Evolutionary conservation across 148 eudicot species (phyloP), one percentile per base, ranked within the genome.

Genomic region (Fagopyrum tataricum): DNA sequence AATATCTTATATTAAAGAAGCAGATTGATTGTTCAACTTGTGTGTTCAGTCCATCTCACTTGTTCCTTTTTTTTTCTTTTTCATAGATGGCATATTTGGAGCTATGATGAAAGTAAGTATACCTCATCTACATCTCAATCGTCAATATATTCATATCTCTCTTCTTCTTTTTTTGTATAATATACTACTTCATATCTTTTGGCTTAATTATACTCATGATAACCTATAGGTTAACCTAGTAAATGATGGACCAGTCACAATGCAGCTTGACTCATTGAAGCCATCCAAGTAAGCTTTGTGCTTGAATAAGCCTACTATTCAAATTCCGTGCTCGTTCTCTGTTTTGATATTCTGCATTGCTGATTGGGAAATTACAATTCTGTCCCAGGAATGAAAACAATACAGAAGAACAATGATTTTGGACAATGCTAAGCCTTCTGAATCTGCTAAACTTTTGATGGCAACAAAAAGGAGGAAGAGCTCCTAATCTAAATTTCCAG

Each of bases 221-320:
- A 42, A 43, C 47, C 51, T 46, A 70, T 61, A 94, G 98, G 98
- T 95, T 70, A 88, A 86, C 78, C 80, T 95, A 87, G 87, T 95
- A 17, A 91, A 91, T 67, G 98, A 95, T 76, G 98, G 98, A 73
- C 98, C 98, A 40, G 97, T 95, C 17, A 95, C 97, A 37, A 79
- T 95, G 91, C 97, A 91, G 76, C 92, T 95, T 7, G 98, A 95
- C 77, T 94, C 98, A 13, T 76, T 88, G 6, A 95, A 85, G 81
- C 74, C 86, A 53, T 87, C 88, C 67, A 91, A 79, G 89, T 90
- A 80, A 80, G 81, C 67, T 44, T 39, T 51, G 66, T 52, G 31
- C 14, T 62, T 62, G 42, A n/a, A 26, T 9, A 15, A 24, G 26
- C 15, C 17, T 23, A 17, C 4, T 20, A 40, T 62, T 37, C 31